phyloP scores from a whole-genome alignment of 257 asterid genomes.

The Haberlea rhodopensis region DNA sequence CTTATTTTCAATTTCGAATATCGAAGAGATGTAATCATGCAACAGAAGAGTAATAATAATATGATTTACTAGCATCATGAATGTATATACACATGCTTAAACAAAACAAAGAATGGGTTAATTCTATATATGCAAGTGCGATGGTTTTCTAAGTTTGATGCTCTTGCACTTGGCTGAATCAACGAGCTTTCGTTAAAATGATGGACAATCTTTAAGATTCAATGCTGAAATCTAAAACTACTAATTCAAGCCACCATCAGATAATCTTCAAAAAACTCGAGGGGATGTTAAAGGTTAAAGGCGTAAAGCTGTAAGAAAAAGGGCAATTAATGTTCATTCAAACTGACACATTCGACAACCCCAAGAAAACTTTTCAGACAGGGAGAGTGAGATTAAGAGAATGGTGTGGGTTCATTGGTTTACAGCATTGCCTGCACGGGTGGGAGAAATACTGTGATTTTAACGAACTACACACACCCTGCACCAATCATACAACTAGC shows the following conservation, averaged over 20 bases:
- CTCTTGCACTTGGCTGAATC: slow-evolving; percentile 9
- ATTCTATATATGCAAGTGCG: no score
- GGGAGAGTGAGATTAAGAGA: not conserved
- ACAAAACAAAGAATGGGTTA: not conserved
- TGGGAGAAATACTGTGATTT: not conserved
- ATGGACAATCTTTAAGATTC: slow-evolving; percentile 11
- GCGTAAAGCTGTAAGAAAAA: no score
- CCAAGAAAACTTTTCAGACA: not conserved
- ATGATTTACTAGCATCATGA: not conserved
- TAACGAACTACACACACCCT: not conserved
- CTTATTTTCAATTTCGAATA: not conserved
- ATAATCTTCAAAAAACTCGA: no score
- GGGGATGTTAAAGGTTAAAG: no score
- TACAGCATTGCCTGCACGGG: slow-evolving; percentile 2
- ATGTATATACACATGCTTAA: no score
- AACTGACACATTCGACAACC: not conserved
- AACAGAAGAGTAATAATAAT: not conserved
- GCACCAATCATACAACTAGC: not conserved
- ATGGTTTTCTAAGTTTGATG: slow-evolving; percentile 6
- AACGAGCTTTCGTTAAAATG: no score
- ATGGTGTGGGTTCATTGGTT: not conserved
- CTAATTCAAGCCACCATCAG: no score
- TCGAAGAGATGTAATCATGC: slow-evolving; percentile 24
- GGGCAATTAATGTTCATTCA: slow-evolving; percentile 14
- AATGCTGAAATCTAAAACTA: slow-evolving; percentile 6